These are phyloP conservation scores for Cercophora scortea DNA, from an alignment of 495 filamentous ascomycete species.

Conservation along the genomic window DNA sequence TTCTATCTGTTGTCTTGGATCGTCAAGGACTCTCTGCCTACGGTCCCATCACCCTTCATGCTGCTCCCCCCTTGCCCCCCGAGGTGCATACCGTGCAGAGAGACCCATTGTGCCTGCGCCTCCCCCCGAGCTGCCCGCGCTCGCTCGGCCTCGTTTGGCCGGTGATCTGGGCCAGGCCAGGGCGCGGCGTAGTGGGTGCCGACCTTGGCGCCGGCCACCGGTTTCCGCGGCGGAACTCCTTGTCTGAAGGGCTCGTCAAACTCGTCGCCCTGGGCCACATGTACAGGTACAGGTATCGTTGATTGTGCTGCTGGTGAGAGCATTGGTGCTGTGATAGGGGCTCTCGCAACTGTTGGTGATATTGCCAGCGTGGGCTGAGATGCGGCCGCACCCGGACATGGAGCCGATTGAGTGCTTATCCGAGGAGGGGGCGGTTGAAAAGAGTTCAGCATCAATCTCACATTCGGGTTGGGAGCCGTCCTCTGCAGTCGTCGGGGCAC, in stretches of 20 bases:
- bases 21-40: background rate
- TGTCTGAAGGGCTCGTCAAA: background rate
- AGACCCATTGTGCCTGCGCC: conserved; percentile 4
- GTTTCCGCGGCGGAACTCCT: conserved; percentile 1
- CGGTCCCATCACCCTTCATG: background rate
- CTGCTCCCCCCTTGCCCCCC: background rate
- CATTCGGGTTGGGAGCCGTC: background rate
- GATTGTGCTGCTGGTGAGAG: background rate
- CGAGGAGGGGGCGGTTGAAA: no score
- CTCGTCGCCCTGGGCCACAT: no score
- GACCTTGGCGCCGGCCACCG: conserved; percentile 1
- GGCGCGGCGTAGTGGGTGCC: conserved; percentile 4
- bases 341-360: no score
- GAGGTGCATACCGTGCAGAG: background rate
- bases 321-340: no score
- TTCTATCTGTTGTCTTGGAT: no score
- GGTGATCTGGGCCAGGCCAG: background rate
- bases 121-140: conserved; percentile 1
- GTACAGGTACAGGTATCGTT: background rate
- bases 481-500: background rate
- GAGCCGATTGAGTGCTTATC: no score
- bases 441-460: background rate
- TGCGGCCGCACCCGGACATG: no score
- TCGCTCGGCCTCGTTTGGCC: background rate
- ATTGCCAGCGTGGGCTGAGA: no score